Conservation (phyloP, 306 rosid species). For the Coriaria nepalensis region DNA sequence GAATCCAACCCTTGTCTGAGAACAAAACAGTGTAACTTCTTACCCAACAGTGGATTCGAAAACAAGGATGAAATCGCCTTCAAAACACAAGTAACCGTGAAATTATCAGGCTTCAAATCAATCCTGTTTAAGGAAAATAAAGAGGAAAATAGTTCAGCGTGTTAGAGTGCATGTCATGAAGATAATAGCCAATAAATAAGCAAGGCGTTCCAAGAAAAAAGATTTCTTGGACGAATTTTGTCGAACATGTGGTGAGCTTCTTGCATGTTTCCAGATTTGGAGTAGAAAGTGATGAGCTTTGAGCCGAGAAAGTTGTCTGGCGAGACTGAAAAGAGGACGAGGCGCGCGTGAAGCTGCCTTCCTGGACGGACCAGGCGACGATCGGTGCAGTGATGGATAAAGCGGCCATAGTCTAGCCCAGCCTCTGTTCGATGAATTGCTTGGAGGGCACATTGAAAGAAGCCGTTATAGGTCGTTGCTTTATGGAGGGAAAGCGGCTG, state of each 20-base stretch:
- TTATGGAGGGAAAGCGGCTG: slow-evolving; percentile 24
- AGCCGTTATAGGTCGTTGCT: slow-evolving; percentile 7
- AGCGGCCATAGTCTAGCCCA: slow-evolving; percentile 38
- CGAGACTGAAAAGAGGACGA: slow-evolving; percentile 39
- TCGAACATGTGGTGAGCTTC: slow-evolving; percentile 61
- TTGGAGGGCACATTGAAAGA: slow-evolving; percentile 21
- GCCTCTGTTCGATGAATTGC: slow-evolving; percentile 5
- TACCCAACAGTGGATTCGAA: slow-evolving; percentile 14
- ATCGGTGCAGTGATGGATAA: slow-evolving; percentile 50
- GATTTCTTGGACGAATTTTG: slow-evolving; percentile 30
- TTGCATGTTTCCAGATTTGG: slow-evolving; percentile 25
- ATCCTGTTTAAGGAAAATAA: slow-evolving; percentile 14
- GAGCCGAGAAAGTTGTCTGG: slow-evolving; percentile 82
- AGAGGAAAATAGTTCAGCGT: slow-evolving; percentile 38
- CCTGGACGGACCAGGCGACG: slow-evolving; percentile 42
- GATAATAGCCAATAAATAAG: slow-evolving; percentile 50
- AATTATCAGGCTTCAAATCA: slow-evolving; percentile 32
- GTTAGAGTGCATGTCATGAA: slow-evolving; percentile 30
- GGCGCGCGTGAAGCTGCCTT: slow-evolving; percentile 75
- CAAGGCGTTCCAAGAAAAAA: slow-evolving; percentile 76
- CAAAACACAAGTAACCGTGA: slow-evolving; percentile 41
- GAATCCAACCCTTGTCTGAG: slow-evolving; percentile 33
- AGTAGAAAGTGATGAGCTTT: slow-evolving; percentile 46
- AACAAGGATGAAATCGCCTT: slow-evolving; percentile 41
- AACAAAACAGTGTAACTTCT: slow-evolving; percentile 46